Percentiles rank a stretch among this genome's conserved stretches.
These are phyloP conservation scores for Citrus sinensis DNA, from an alignment of 345 rosid species.

Conservation along the genomic window DNA sequence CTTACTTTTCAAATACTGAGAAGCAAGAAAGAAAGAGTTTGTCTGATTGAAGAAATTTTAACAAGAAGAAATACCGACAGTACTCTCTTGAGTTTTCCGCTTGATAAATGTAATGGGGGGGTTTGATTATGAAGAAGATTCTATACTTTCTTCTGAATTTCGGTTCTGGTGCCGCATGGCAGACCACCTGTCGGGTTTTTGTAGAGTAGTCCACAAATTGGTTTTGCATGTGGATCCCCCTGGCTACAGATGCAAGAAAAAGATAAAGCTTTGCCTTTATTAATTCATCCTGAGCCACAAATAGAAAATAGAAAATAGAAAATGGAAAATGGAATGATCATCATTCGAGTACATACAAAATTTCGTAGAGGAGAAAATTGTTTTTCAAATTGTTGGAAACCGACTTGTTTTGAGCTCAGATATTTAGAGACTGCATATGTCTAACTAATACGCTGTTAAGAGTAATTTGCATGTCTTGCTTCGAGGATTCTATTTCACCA, in stretches of 20 bases:
- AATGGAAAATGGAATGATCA: too few relatives aligned
- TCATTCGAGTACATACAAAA: too few relatives aligned
- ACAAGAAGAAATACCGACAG: neutral
- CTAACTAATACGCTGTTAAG: too few relatives aligned
- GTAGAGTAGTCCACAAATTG: neutral
- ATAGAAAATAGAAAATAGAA: too few relatives aligned
- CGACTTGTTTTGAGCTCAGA: too few relatives aligned
- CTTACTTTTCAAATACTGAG: neutral
- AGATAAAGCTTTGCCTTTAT: neutral
- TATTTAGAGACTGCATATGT: too few relatives aligned
- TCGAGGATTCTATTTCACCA: too few relatives aligned
- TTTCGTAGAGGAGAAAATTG: too few relatives aligned
- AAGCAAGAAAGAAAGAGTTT: neutral
- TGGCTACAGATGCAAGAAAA: neutral
- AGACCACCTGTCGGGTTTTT: conserved; percentile 39
- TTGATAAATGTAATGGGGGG: neutral
- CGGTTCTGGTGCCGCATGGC: conserved; percentile 41
- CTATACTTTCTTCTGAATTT: neutral
- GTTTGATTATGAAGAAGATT: neutral
- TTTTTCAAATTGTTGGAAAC: too few relatives aligned
- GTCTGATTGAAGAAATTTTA: neutral
- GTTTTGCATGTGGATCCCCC: conserved; percentile 14
- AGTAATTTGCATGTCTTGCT: too few relatives aligned
- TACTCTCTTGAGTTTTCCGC: neutral
- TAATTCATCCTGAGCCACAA: neutral